Evolutionary conservation across 179 eudicot genomes (phyloP), one percentile per base, ranked within the genome.

Genomic region (Spergularia azorica): DNA sequence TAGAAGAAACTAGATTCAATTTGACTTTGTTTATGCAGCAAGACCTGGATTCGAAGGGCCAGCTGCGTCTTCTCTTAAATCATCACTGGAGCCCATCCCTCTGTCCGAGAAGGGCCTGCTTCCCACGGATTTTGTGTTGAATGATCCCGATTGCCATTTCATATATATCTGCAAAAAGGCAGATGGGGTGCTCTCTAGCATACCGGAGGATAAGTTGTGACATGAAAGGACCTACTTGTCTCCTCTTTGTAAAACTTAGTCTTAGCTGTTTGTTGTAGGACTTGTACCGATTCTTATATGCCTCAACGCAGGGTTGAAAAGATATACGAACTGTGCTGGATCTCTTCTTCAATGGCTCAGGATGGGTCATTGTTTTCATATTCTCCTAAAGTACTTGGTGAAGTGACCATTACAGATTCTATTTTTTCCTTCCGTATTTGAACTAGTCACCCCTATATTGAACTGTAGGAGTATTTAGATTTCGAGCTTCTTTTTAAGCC

Each of bases 81-180:
- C 95, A 41, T 72, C 52, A 82, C 67, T 89, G 79, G 92, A 90
- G 58, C 94, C 95, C 6, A 83, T 89, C 74, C 88, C 90, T 74
- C 70, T 78, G 74, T 83, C 89, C 0, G 97, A 90, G 78, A 80
- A 83, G 10, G 98, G 95, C 26, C 77, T 83, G 71, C 94, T 92
- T 71, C 89, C 87, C 2, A 79, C 88, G 1, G 89, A 84, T 77
- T 90, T 82, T 82, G 80, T 81, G 77, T 18, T 94, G 79, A 94
- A 92, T 79, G 98, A 94, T 82, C 97, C 97, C 70, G 93, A 94
- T 79, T 94, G 94, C 51, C 95, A 94, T 79, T 94, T 87, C 80
- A 84, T 94, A 39, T 94, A 94, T 58, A 76, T 94, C n/a, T 94
- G 97, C 79, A 83, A 56, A 70, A 94, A 86, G 87, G 63, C 56